phyloP scores from a whole-genome alignment of 352 stramenopile genomes.

The Globisporangium cylindrosporum region DNA sequence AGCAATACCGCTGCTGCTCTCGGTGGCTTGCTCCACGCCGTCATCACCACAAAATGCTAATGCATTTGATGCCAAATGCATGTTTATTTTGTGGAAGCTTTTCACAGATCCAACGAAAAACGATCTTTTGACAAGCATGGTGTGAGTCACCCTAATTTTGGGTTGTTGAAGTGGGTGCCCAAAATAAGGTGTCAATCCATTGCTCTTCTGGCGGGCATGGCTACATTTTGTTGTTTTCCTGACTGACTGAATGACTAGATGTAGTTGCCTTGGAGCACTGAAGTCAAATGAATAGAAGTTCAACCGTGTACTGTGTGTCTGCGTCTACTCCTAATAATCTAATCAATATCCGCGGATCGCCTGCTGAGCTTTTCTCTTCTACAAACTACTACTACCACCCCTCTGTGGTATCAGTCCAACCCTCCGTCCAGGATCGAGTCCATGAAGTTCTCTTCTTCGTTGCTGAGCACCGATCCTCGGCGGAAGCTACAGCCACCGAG shows the following conservation, averaged over 20 bases:
- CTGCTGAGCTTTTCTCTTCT: background rate
- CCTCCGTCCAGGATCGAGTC: constrained; percentile 61
- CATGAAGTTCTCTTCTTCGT: constrained; percentile 85
- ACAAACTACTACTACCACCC: background rate
- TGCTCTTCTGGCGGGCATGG: background rate
- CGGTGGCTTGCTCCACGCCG: too few species aligned
- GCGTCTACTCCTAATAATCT: background rate
- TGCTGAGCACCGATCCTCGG: constrained; percentile 49
- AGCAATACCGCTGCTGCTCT: too few species aligned
- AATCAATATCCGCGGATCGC: background rate
- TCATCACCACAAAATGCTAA: too few species aligned
- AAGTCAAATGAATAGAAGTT: background rate
- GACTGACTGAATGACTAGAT: background rate
- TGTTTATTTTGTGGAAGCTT: constrained; percentile 3
- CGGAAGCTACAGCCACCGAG: constrained; percentile 7
- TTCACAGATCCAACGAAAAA: background rate
- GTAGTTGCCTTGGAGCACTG: background rate
- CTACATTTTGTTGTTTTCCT: background rate
- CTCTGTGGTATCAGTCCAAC: constrained; percentile 3
- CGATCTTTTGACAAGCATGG: constrained; percentile 1
- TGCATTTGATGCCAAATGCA: too few species aligned
- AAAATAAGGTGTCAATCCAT: background rate
- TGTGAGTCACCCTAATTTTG: constrained; percentile 2
- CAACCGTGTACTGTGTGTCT: constrained; percentile 2
- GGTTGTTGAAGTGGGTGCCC: background rate